phyloP scores from a whole-genome alignment of 176 grass and related monocot genomes.

The Olyra latifolia region DNA sequence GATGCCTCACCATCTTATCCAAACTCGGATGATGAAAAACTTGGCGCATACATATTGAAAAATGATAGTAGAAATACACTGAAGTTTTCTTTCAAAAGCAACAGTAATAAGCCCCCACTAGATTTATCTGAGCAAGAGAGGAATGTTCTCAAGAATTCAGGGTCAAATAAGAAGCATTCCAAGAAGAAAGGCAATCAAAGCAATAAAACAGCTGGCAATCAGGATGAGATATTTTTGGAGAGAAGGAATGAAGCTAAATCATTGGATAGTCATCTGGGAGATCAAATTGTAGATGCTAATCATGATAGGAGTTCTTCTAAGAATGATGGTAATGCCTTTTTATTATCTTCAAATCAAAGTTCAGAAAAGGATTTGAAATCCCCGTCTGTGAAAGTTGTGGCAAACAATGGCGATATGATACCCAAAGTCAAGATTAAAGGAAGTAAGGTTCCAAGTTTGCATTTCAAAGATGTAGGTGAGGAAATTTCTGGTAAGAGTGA shows the following conservation, averaged over 20 bases:
- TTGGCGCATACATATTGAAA: conserved; percentile 59
- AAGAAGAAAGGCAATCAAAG: conserved; percentile 67
- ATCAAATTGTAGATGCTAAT: conserved; percentile 47
- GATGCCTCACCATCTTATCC: conserved; percentile 48
- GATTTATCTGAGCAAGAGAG: conserved; percentile 58
- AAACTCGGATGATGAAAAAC: conserved; percentile 69
- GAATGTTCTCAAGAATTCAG: conserved; percentile 50
- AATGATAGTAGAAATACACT: conserved; percentile 70
- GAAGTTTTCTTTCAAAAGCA: conserved; percentile 94
- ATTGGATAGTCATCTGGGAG: conserved; percentile 53
- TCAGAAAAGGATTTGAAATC: conserved; percentile 49
- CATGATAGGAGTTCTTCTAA: conserved; percentile 39
- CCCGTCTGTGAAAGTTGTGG: conserved; percentile 16
- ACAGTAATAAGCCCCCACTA: conserved; percentile 51
- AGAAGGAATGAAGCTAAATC: conserved; percentile 56
- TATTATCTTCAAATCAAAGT: conserved; percentile 56
- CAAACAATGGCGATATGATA: conserved; percentile 39
- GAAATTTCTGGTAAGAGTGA: conserved; percentile 67
- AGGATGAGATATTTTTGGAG: conserved; percentile 63
- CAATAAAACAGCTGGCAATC: conserved; percentile 40
- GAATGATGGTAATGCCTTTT: conserved; percentile 37
- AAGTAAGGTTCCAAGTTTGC: conserved; percentile 59
- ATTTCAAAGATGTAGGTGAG: conserved; percentile 58
- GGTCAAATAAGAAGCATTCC: conserved; percentile 59
- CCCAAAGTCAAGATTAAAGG: conserved; percentile 77